Evolutionary conservation across 257 asterid genomes (phyloP).

Genomic region (Perilla frutescens): DNA sequence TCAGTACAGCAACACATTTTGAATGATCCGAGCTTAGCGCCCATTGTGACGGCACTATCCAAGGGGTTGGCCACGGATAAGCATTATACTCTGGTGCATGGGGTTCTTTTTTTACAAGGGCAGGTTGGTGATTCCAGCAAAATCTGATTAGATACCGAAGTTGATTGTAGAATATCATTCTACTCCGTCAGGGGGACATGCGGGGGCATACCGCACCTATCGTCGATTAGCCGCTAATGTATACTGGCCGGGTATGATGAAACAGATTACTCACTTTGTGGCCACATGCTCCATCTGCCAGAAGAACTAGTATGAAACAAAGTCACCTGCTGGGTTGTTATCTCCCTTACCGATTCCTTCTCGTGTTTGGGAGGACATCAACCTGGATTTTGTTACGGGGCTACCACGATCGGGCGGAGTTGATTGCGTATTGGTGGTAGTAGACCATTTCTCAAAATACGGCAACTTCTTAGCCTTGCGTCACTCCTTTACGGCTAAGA

Average conservation of each 20-base stretch:
- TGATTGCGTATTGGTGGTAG: not conserved
- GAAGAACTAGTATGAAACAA: not conserved
- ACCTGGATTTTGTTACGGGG: not conserved
- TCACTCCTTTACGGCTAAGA: not conserved
- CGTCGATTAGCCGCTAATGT: not conserved
- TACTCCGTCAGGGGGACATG: not conserved
- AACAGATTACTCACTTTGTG: not conserved
- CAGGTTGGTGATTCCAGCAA: no score
- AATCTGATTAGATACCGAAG: no score
- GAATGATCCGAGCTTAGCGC: not conserved
- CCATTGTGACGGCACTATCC: not conserved
- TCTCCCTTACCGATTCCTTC: not conserved
- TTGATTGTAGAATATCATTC: not conserved
- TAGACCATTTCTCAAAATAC: not conserved
- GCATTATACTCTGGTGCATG: no score
- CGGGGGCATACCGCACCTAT: not conserved
- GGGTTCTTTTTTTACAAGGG: no score
- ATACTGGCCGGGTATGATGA: not conserved
- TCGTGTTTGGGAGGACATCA: slow-evolving; percentile 3
- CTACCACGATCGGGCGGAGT: not conserved
- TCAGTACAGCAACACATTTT: not conserved
- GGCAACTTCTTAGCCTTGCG: not conserved
- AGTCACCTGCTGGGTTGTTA: not conserved
- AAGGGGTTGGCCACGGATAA: no score
- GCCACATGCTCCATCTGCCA: not conserved